Evolutionary conservation across 2,329 filamentous ascomycete species (phyloP).

Genomic region (Coniochaeta sp.): DNA sequence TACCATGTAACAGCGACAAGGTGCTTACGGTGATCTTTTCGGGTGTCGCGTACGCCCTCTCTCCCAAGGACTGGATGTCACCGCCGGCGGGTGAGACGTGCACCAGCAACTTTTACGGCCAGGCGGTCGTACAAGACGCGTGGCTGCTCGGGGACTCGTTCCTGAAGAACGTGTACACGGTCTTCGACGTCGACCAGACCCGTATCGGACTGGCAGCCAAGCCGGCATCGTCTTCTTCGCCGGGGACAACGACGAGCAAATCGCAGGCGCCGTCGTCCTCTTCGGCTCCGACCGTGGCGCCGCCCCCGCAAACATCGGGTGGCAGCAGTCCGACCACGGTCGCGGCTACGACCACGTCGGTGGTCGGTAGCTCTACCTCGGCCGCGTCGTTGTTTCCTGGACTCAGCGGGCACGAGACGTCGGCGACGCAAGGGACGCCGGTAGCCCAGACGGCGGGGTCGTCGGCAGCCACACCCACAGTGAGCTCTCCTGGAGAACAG

Average conservation of each 20-base stretch:
- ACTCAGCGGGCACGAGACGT: slow-evolving; percentile 28
- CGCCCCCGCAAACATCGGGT: not conserved
- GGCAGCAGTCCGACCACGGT: not conserved
- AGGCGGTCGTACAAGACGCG: slow-evolving; percentile 54
- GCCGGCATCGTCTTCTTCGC: slow-evolving; percentile 12
- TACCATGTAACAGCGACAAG: slow-evolving; percentile 64
- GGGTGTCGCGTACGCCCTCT: slow-evolving; percentile 58
- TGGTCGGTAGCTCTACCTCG: slow-evolving; percentile 8
- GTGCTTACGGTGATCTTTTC: slow-evolving; percentile 61
- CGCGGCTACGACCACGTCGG: slow-evolving; percentile 3
- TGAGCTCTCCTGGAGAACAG: slow-evolving; percentile 15
- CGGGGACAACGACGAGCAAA: slow-evolving; percentile 8
- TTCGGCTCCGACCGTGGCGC: not conserved
- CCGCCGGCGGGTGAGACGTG: slow-evolving; percentile 39
- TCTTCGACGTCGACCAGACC: slow-evolving; percentile 69
- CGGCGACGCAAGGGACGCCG: slow-evolving; percentile 16
- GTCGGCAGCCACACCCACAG: slow-evolving; percentile 12
- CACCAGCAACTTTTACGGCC: slow-evolving; percentile 68
- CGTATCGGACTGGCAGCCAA: slow-evolving; percentile 46
- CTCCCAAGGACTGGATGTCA: slow-evolving; percentile 63
- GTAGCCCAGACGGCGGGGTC: slow-evolving; percentile 10
- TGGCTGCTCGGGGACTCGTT: slow-evolving; percentile 87
- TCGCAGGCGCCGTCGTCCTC: not conserved
- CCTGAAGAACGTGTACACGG: slow-evolving; percentile 81
- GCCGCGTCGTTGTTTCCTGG: slow-evolving; percentile 17